phyloP scores from a whole-genome alignment of 2,329 filamentous ascomycete genomes.

The Colletotrichum scovillei region DNA sequence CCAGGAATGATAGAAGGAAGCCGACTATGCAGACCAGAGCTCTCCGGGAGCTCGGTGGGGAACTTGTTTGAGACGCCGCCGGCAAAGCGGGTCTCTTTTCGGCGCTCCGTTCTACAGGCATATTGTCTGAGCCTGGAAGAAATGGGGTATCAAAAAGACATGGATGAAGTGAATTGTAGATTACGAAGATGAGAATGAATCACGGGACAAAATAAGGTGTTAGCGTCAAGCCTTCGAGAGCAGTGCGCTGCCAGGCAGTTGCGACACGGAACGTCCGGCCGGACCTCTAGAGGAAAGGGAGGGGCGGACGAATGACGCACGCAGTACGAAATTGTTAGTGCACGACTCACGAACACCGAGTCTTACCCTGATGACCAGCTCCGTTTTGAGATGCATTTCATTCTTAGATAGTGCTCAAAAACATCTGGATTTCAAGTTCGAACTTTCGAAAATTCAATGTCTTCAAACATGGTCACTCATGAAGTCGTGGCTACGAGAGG shows the following conservation, averaged over 20 bases:
- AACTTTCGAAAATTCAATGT: not conserved
- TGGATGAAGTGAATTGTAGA: conserved; percentile 15
- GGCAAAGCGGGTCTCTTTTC: conserved; percentile 26
- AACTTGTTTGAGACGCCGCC: conserved; percentile 4
- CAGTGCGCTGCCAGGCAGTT: not conserved
- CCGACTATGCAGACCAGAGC: conserved; percentile 15
- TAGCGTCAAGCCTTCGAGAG: conserved; percentile 2
- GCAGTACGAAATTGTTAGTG: conserved; percentile 19
- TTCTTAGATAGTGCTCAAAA: not conserved
- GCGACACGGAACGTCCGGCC: conserved; percentile 26
- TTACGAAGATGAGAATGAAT: not conserved
- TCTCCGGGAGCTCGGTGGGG: conserved; percentile 26
- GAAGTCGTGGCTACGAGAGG: not conserved
- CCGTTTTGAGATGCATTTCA: not conserved
- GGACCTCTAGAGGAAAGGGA: conserved; percentile 9
- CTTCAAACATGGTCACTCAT: not conserved
- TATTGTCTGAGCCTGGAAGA: conserved; percentile 1
- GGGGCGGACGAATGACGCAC: conserved; percentile 29
- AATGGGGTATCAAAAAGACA: conserved; percentile 11
- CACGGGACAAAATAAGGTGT: conserved; percentile 1
- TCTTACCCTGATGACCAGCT: not conserved
- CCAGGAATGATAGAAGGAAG: conserved; percentile 19
- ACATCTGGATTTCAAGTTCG: not conserved
- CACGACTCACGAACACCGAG: not conserved
- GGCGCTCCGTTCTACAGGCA: conserved; percentile 22